Evolutionary conservation across 495 filamentous ascomycete species (phyloP), one percentile per base, ranked within the genome.

Genomic region (Penicillium antarcticum): DNA sequence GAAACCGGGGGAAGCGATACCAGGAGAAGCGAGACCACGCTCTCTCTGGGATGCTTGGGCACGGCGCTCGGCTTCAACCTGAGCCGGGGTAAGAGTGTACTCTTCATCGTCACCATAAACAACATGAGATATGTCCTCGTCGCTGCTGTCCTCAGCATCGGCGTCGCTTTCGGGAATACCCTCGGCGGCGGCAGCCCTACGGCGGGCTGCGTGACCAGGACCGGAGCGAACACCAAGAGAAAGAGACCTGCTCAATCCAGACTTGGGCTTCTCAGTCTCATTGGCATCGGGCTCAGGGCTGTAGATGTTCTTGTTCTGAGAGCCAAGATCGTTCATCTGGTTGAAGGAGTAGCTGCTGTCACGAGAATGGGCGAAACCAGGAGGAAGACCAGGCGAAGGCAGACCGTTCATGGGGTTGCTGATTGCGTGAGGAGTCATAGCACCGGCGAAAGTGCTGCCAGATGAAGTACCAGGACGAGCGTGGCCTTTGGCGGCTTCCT

Each of bases 171-270:
- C 53, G 18, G 37, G 13, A 13, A 35, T 37, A 17, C 8, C 45
- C 5, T 29, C 34, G 3, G 18, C 18, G 18, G 38, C 38, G 13
- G 8, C 16, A 10, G 36, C 16, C 13, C 35, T 48, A 56, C 67
- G 69, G 43, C 63, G 66, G 11, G 61, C 56, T 13, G 59, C 33
- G 57, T 77, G 74, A 43, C 74, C 74, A 39, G 74, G 74, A 2
- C 74, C 74, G 7, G 72, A 68, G 17, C 72, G 63, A 17, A 76
- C 65, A 62, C 74, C 73, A 9, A 77, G 66, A 6, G 74, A 77
- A 2, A 77, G 53, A 29, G 69, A 70, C 14, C 70, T 68, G 35
- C 65, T 65, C 9, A 77, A 57, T 21, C 66, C 61, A 19, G 70
- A 68, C 42, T 62, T 68, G 5, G 68, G 67, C 50, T 71, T 62